Conservation (phyloP, 176 grass and related monocot genomes). For the Cocos nucifera region DNA sequence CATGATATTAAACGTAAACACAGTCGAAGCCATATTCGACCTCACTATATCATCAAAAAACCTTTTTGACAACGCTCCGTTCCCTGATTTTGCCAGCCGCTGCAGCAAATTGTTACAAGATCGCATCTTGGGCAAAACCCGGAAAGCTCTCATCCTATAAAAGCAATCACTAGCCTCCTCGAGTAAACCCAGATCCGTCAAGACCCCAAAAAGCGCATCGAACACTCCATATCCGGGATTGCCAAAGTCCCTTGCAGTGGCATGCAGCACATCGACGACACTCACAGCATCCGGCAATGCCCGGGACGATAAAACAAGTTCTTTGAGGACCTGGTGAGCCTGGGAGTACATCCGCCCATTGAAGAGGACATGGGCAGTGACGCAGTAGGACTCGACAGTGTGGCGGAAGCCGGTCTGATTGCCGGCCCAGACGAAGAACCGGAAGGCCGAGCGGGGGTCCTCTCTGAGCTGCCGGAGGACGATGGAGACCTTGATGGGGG, state of each 20-base stretch:
- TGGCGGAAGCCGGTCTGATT: slow-evolving; percentile 17
- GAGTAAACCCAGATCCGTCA: slow-evolving; percentile 29
- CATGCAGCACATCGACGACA: slow-evolving; percentile 23
- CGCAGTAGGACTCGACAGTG: slow-evolving; percentile 25
- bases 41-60: slow-evolving; percentile 52
- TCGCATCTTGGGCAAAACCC: slow-evolving; percentile 57
- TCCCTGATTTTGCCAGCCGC: slow-evolving; percentile 34
- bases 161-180: slow-evolving; percentile 46
- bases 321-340: slow-evolving; percentile 25
- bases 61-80: slow-evolving; percentile 19
- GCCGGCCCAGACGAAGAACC: slow-evolving; percentile 23
- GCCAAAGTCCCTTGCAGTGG: slow-evolving; percentile 14
- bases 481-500: slow-evolving; percentile 14
- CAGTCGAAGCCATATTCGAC: slow-evolving; percentile 36
- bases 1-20: slow-evolving; percentile 92
- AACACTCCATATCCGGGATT: slow-evolving; percentile 31
- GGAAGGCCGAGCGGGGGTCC: slow-evolving; percentile 32
- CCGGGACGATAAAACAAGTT: slow-evolving; percentile 23
- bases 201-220: slow-evolving; percentile 37
- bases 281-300: slow-evolving; percentile 11
- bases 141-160: slow-evolving; percentile 47
- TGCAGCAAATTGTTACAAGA: slow-evolving; percentile 89
- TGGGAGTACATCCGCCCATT: slow-evolving; percentile 25
- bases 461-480: slow-evolving; percentile 13
- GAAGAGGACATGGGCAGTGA: slow-evolving; percentile 33